Evolutionary conservation across 2,329 filamentous ascomycete genomes (phyloP).

Genomic region (Alternaria hordeiaustralica): DNA sequence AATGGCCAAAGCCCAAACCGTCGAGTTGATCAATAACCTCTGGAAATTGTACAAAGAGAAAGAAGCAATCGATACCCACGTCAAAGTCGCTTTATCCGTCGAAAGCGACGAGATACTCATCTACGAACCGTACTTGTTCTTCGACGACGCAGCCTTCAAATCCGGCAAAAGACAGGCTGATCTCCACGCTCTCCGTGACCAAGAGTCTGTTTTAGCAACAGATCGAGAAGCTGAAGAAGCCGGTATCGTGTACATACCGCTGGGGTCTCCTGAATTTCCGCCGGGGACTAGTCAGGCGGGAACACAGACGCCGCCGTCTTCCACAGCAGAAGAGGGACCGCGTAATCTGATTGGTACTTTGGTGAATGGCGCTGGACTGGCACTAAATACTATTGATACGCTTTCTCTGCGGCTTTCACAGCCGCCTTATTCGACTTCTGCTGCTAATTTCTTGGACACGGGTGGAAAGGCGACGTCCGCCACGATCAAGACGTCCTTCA

Average conservation of each 20-base stretch:
- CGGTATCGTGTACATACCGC: constrained; percentile 81
- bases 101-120: constrained; percentile 55
- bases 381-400: constrained; percentile 90
- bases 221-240: constrained; percentile 70
- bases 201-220: constrained; percentile 58
- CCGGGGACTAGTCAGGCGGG: neutral
- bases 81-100: constrained; percentile 52
- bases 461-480: constrained; percentile 85
- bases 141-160: constrained; percentile 73
- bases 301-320: constrained; percentile 10
- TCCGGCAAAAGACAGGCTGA: constrained; percentile 67
- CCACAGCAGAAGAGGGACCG: constrained; percentile 37
- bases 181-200: constrained; percentile 64
- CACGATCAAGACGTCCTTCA: constrained; percentile 79
- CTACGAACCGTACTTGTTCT: constrained; percentile 64
- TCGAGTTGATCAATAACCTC: constrained; percentile 60
- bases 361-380: constrained; percentile 87
- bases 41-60: constrained; percentile 67
- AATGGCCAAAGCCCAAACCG: constrained; percentile 54
- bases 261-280: constrained; percentile 34
- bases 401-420: constrained; percentile 68
- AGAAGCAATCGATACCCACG: constrained; percentile 69
- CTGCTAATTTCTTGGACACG: constrained; percentile 86
- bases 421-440: constrained; percentile 14
- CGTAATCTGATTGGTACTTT: constrained; percentile 76